Percentiles rank a stretch among this genome's conserved stretches.
These are phyloP conservation scores for Magnaporthales sp. DNA, from an alignment of 2,329 filamentous ascomycete species.

Conservation along the genomic window DNA sequence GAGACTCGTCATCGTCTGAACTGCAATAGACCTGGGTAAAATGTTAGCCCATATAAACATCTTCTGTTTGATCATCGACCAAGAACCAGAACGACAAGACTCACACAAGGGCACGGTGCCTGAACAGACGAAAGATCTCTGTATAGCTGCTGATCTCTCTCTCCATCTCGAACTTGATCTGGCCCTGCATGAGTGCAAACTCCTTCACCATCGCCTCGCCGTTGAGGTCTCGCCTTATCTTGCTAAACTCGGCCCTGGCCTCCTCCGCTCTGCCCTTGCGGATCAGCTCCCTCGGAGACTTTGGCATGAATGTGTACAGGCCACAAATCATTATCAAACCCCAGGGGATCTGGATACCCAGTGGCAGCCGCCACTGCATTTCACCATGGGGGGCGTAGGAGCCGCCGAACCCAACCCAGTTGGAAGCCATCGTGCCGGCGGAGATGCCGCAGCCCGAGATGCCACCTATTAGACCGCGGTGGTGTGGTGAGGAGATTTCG, in stretches of 20 bases:
- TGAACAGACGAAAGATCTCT: conserved; percentile 43
- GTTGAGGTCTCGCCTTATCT: conserved; percentile 35
- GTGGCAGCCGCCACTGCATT: conserved; percentile 45
- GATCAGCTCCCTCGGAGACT: conserved; percentile 43
- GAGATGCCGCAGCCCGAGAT: conserved; percentile 45
- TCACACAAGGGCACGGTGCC: conserved; percentile 40
- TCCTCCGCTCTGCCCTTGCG: conserved; percentile 37
- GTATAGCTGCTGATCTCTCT: conserved; percentile 41
- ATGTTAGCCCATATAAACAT: too few relatives aligned
- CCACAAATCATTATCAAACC: conserved; percentile 45
- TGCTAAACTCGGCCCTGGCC: conserved; percentile 36
- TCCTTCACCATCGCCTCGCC: conserved; percentile 36
- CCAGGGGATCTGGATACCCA: conserved; percentile 47
- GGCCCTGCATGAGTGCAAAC: conserved; percentile 42
- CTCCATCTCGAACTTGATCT: conserved; percentile 49
- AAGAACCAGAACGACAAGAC: conserved; percentile 10
- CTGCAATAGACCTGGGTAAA: conserved; percentile 32
- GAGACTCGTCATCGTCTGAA: conserved; percentile 48
- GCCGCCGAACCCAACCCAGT: conserved; percentile 49
- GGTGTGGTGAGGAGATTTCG: conserved; percentile 39
- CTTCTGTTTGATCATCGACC: not conserved
- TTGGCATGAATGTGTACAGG: conserved; percentile 42
- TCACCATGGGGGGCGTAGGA: conserved; percentile 42
- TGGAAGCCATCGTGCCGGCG: conserved; percentile 46
- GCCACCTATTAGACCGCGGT: conserved; percentile 43